Evolutionary conservation across 75 land plant genomes (phyloP).

Genomic region (Chamaecyparis obtusa): DNA sequence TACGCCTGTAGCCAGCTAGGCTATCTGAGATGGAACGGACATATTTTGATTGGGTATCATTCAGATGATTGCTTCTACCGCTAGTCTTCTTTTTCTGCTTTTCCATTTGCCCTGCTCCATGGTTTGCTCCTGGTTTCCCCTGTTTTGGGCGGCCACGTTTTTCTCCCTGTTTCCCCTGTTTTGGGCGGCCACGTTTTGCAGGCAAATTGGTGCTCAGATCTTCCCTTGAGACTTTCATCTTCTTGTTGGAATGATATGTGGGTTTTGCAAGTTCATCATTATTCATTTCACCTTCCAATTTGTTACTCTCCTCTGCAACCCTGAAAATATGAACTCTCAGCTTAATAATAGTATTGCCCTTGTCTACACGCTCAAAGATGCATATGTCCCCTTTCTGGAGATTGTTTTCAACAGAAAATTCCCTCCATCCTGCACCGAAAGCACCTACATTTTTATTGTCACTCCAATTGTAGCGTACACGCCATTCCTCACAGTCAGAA

Average conservation of each 20-base stretch:
- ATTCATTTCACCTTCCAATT: neutral
- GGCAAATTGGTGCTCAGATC: neutral
- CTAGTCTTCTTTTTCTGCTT: neutral
- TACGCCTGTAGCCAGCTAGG: neutral
- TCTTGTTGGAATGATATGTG: neutral
- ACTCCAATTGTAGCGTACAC: neutral
- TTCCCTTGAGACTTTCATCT: neutral
- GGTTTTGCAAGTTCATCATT: neutral
- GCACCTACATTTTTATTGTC: neutral
- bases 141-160: neutral
- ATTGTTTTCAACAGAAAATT: conserved; percentile 17
- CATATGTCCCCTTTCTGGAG: conserved; percentile 27
- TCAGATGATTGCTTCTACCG: neutral
- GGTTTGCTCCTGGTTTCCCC: neutral
- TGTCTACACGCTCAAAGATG: conserved; percentile 3
- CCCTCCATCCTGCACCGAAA: conserved; percentile 17
- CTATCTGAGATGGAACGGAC: neutral
- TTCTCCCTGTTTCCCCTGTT: neutral
- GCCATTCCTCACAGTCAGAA: neutral
- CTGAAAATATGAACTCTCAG: conserved; percentile 24
- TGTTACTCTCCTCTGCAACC: neutral
- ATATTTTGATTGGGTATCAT: neutral
- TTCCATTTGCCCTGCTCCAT: neutral
- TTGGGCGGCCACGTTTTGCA: neutral
- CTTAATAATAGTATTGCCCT: neutral